Evolutionary conservation across 768 basidiomycete genomes (phyloP).

Genomic region (Lentinula raphanica): DNA sequence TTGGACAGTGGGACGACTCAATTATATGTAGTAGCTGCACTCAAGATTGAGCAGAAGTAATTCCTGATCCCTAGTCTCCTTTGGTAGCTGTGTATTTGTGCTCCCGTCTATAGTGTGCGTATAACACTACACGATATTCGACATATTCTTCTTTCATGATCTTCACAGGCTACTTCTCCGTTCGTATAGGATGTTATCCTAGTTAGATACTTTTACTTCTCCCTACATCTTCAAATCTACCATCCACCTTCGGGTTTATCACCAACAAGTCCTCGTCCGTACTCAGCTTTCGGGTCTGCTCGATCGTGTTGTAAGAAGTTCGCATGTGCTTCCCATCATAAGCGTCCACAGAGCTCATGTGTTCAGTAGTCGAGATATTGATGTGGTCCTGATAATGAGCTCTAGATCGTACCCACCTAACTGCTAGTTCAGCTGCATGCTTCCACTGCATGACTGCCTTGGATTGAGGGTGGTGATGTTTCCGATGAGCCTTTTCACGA

Average conservation of each 20-base stretch:
- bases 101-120: too few species aligned
- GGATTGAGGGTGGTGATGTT: slow-evolving; percentile 17
- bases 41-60: too few species aligned
- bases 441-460: slow-evolving; percentile 42
- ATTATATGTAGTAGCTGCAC: too few species aligned
- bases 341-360: slow-evolving; percentile 75
- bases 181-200: too few species aligned
- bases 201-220: not conserved
- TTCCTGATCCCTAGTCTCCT: too few species aligned
- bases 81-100: too few species aligned
- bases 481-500: slow-evolving; percentile 38
- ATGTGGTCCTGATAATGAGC: slow-evolving; percentile 56
- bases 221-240: not conserved
- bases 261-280: slow-evolving; percentile 47
- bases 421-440: slow-evolving; percentile 33
- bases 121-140: too few species aligned
- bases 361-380: slow-evolving; percentile 56
- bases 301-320: slow-evolving; percentile 5
- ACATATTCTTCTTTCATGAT: too few species aligned
- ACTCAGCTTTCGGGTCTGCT: not conserved
- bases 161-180: too few species aligned
- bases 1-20: too few species aligned
- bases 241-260: slow-evolving; percentile 21
- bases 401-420: slow-evolving; percentile 42
- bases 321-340: slow-evolving; percentile 55